Evolutionary conservation across 2,329 filamentous ascomycete species (phyloP), one percentile per base, ranked within the genome.

Genomic region (Penicillium digitatum): DNA sequence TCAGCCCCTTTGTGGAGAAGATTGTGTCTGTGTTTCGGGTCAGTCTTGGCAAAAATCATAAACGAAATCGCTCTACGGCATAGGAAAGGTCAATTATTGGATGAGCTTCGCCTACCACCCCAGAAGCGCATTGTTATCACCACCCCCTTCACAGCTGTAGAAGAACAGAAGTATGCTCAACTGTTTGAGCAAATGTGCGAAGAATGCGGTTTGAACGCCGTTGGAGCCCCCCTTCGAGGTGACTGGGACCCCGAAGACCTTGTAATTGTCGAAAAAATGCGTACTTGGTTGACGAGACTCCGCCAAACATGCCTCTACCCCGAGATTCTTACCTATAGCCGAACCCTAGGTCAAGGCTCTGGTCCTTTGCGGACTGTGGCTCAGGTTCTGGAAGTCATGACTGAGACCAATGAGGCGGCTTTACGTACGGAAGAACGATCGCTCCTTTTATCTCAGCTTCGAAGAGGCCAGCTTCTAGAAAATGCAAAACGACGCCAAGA

Each of bases 341-440:
- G 81, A 58, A 81, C 82, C 0, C 73, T 89, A 1, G 87, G 87
- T 2, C 79, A 82, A 42, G 83, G 80, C 46, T 80, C 79, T 50
- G 85, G 83, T 0, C 87, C 89, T 0, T 79, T 96, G 60, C 82
- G 89, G 12, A 95, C 92, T 0, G 87, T 96, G 1, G 83, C 86
- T 18, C 89, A 97, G 71, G 93, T 97, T 1, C 78, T 99, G 11
- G 87, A 90, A 60, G 85, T 87, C 5, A 96, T 99, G 93, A 87
- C 96, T 55, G 90, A 96, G 52, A 86, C 93, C 66, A 91, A 87
- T 40, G 88, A 93, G 54, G 78, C 77, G 6, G 69, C 75, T 1
- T 82, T 93, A 54, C 82, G 86, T 48, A 74, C 80, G 0, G 86
- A 93, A 55, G 87, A 94, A 66, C 83, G 90, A 49, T 76, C 79